Percentiles rank a stretch among this genome's conserved stretches.
Evolutionary conservation across 345 rosid genomes (phyloP).

Genomic region (Geranium brycei): DNA sequence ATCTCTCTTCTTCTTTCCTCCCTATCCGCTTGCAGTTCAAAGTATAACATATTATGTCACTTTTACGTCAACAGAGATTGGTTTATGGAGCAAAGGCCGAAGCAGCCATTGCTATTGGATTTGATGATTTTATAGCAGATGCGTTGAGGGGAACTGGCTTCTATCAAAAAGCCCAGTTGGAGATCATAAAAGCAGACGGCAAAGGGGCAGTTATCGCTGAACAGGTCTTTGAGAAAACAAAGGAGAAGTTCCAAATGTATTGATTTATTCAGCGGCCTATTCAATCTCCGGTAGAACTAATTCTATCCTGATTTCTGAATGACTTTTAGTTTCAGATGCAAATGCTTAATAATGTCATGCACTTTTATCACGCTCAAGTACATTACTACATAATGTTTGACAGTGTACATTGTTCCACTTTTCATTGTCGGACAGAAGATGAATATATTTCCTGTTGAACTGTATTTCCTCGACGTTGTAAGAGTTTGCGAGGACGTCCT

Average conservation of each 20-base stretch:
- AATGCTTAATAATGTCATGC: not conserved
- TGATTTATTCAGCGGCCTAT: conserved; percentile 25
- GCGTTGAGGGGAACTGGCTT: conserved; percentile 48
- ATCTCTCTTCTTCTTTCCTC: not conserved
- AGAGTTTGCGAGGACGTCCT: too few relatives aligned
- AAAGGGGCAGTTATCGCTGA: conserved; percentile 63
- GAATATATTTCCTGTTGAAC: too few relatives aligned
- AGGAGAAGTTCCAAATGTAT: conserved; percentile 63
- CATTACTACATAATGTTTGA: not conserved
- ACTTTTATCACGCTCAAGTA: not conserved
- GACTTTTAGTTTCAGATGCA: conserved; percentile 4
- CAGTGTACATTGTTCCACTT: too few relatives aligned
- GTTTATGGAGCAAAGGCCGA: conserved; percentile 64
- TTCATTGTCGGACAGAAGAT: too few relatives aligned
- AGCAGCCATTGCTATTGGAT: conserved; percentile 68
- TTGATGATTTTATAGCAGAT: conserved; percentile 64
- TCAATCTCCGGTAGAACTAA: not conserved
- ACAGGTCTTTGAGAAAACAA: conserved; percentile 81
- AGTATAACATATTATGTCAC: not conserved
- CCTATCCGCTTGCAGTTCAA: not conserved
- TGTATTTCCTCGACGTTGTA: too few relatives aligned
- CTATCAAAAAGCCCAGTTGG: conserved; percentile 53
- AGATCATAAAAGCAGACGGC: conserved; percentile 72
- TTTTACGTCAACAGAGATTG: conserved; percentile 28
- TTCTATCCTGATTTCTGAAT: not conserved